Base-by-base conservation (phyloP, 2,329 filamentous ascomycete species). In the Chrysoporthe deuterocubensis region DNA sequence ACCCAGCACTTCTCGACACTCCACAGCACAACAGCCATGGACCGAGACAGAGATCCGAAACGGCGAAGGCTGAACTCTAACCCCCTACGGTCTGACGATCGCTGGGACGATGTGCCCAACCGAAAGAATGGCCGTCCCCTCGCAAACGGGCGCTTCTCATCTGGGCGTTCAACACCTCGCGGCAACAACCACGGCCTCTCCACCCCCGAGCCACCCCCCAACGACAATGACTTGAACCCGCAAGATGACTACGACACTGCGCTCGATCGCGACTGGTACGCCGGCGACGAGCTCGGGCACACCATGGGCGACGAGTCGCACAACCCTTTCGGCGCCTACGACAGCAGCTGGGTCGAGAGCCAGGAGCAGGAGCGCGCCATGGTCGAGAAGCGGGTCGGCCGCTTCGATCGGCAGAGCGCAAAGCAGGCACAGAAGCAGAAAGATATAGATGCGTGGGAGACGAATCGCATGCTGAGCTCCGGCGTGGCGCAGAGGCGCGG, bases 361-460 rank as follows among this genome's bases (percentile, higher is more conserved):
- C 89, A 92, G 76, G 88, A 93, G 75, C 84, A 85, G 34, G 93
- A 97, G 78, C 86, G 86, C 18, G 90, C 89, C 16, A 81, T 94
- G 77, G 84, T 89, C 9, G 92, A 96, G 78, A 96, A 93, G 84
- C 96, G 96, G 82, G 85, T 89, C 5, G 90, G 86, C 64, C 90
- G 87, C 74, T 87, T 84, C 74, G 87, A 82, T 65, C 84, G 88
- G 4, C 85, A 91, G 77, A 93, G 89, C 75, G 91, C 91, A 57
- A 87, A 92, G 62, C 90, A 90, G 69, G 85, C 93, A 67, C 93
- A 97, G 79, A 92, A 94, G 74, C 93, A 97, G 78, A 94, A 92
- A 76, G 96, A 99, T 76, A 94, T 96, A 56, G 96, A 99, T 79
- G 95, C 94, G 0, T 99, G 96, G 96, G 96, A 99, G 79, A 96